Percentiles rank a stretch among this genome's conserved stretches.
Conservation (phyloP, 192 early-diverging fungal species). For the Linnemannia hyalina region DNA sequence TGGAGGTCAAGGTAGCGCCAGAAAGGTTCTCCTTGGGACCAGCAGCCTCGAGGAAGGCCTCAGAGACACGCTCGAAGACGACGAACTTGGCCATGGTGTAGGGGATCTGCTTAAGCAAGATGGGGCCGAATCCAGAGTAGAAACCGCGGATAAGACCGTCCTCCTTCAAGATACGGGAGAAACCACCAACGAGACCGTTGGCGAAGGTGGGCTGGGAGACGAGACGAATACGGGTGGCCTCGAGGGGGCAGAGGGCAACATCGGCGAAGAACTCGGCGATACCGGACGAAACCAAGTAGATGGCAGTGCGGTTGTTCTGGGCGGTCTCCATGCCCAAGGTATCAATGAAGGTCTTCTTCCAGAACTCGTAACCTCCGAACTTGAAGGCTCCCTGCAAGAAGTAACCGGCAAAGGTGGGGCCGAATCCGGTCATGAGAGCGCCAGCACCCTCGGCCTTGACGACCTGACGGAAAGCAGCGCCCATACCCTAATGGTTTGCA, state of each 20-base stretch:
- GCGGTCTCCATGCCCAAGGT: slow-evolving; percentile 70
- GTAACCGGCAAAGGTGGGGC: slow-evolving; percentile 79
- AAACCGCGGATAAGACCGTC: slow-evolving; percentile 81
- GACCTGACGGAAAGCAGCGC: slow-evolving; percentile 69
- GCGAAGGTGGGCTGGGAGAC: slow-evolving; percentile 83
- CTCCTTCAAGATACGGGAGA: slow-evolving; percentile 75
- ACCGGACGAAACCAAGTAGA: slow-evolving; percentile 79
- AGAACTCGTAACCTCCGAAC: slow-evolving; percentile 82
- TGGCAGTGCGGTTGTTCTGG: slow-evolving; percentile 72
- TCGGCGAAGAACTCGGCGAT: slow-evolving; percentile 87
- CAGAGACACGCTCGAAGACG: slow-evolving; percentile 73
- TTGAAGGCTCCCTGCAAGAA: slow-evolving; percentile 82
- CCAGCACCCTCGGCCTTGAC: slow-evolving; percentile 72
- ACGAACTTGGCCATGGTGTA: slow-evolving; percentile 92
- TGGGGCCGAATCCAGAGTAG: slow-evolving; percentile 87
- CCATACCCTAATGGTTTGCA: slow-evolving; percentile 64
- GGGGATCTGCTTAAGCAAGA: slow-evolving; percentile 84
- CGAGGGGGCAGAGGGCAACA: slow-evolving; percentile 82
- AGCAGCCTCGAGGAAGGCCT: slow-evolving; percentile 59
- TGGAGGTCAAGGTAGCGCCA: slow-evolving; percentile 60
- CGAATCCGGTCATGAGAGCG: slow-evolving; percentile 78
- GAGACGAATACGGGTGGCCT: slow-evolving; percentile 85
- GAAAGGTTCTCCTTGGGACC: slow-evolving; percentile 68
- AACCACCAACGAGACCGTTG: slow-evolving; percentile 73
- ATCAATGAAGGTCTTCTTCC: slow-evolving; percentile 73